These are phyloP conservation scores for Ophiocordyceps robertsii DNA, from an alignment of 2,329 filamentous ascomycete species.

Conservation along the genomic window DNA sequence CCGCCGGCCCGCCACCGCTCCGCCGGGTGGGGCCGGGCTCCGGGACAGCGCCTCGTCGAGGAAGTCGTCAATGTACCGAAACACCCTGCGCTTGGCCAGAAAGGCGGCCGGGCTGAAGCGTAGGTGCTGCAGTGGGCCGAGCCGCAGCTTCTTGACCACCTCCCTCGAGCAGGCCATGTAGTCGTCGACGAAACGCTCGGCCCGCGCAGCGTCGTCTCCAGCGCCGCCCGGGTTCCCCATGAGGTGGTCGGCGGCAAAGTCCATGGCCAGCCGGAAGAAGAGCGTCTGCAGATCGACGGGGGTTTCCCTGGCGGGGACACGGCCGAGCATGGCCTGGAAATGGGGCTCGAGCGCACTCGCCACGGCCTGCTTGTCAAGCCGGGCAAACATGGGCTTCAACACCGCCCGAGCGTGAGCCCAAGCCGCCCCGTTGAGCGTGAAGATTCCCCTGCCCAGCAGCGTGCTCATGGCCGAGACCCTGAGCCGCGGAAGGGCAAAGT, in stretches of 20 bases:
- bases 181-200: constrained; percentile 21
- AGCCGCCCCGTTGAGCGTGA: constrained; percentile 29
- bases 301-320: constrained; percentile 9
- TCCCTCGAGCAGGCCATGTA: constrained; percentile 20
- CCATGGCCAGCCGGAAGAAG: constrained; percentile 33
- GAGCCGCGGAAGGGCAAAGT: constrained; percentile 28
- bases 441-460: constrained; percentile 32
- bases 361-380: constrained; percentile 15
- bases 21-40: too few relatives aligned
- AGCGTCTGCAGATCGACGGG: constrained; percentile 28
- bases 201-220: background rate
- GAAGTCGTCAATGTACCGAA: constrained; percentile 28
- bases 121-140: constrained; percentile 18
- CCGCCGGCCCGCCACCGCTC: too few relatives aligned
- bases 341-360: constrained; percentile 18
- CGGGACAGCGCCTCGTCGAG: constrained; percentile 21
- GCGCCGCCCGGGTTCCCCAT: constrained; percentile 8
- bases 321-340: constrained; percentile 24
- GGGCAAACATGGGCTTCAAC: constrained; percentile 19
- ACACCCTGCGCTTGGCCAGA: constrained; percentile 17
- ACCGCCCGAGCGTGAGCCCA: constrained; percentile 31
- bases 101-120: constrained; percentile 11
- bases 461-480: constrained; percentile 22
- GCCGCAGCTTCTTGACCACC: constrained; percentile 17
- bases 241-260: constrained; percentile 38